Percentiles rank a stretch among this genome's conserved stretches.
These are phyloP conservation scores for Prunus dulcis DNA, from an alignment of 306 rosid genomes.

Conservation along the genomic window DNA sequence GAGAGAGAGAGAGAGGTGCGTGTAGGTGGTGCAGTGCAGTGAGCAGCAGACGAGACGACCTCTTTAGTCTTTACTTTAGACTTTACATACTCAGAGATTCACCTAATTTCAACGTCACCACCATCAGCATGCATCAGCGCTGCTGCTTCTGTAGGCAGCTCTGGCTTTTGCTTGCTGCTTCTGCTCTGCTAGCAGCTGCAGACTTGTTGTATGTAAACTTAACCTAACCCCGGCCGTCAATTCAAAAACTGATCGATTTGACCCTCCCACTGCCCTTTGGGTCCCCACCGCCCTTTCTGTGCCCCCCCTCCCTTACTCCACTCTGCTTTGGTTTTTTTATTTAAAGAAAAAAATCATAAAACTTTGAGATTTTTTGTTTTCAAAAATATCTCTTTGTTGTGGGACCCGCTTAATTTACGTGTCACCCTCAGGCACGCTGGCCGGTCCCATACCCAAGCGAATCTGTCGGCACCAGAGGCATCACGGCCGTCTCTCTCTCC, in stretches of 20 bases:
- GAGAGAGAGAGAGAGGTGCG: no score
- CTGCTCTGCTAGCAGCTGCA: background rate
- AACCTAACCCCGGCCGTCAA: constrained; percentile 29
- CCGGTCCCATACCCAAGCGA: constrained; percentile 25
- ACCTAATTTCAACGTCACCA: constrained; percentile 19
- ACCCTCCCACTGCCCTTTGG: constrained; percentile 12
- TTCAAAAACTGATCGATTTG: constrained; percentile 30
- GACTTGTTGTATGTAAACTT: background rate
- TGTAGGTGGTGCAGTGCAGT: background rate
- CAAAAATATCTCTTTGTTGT: background rate
- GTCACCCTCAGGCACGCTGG: background rate
- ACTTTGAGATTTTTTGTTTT: background rate
- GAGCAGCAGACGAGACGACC: background rate
- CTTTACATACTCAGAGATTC: background rate
- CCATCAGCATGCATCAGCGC: constrained; percentile 10
- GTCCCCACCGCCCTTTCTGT: constrained; percentile 14
- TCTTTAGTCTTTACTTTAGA: background rate
- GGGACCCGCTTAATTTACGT: constrained; percentile 8
- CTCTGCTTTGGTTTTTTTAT: no score
- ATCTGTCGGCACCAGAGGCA: constrained; percentile 52
- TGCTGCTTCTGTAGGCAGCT: background rate
- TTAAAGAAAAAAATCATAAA: no score
- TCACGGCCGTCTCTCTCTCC: constrained; percentile 37
- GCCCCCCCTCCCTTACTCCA: background rate
- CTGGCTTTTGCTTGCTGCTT: background rate